Evolutionary conservation across 441 rosid genomes (phyloP).

Genomic region (Cnidoscolus chayamansa): DNA sequence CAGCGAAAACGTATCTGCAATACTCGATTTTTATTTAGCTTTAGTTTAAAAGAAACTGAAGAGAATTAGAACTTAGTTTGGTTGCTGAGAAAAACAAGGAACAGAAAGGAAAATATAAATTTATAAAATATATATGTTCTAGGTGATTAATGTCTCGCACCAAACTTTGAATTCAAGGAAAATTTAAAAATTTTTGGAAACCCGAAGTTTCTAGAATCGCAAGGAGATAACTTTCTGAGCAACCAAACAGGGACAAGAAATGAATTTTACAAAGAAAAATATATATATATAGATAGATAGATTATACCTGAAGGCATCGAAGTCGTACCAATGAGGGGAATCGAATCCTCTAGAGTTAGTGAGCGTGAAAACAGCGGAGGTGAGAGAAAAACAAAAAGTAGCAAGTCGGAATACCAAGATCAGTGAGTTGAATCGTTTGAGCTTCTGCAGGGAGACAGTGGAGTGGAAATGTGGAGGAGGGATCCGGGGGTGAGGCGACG

Average conservation of each 20-base stretch:
- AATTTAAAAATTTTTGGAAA: neutral
- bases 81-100: slow-evolving; percentile 11
- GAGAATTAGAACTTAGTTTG: neutral
- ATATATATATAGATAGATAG: neutral
- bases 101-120: neutral
- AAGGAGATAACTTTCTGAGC: neutral
- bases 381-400: slow-evolving; percentile 72
- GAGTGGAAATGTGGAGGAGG: slow-evolving; percentile 56
- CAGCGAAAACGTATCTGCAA: slow-evolving; percentile 66
- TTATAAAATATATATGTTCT: neutral
- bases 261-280: neutral
- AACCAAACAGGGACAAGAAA: neutral
- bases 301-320: slow-evolving; percentile 77
- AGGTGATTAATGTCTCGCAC: neutral
- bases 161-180: neutral
- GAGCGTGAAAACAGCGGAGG: slow-evolving; percentile 76
- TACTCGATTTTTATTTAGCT: no score
- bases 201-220: no score
- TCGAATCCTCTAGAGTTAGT: slow-evolving; percentile 52
- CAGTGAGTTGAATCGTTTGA: slow-evolving; percentile 74
- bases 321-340: slow-evolving; percentile 70
- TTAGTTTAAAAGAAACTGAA: neutral
- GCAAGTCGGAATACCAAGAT: slow-evolving; percentile 66
- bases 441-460: slow-evolving; percentile 64
- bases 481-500: slow-evolving; percentile 36